Conservation (phyloP, 371 early-diverging fungal genomes). For the Entomophthora muscae region DNA sequence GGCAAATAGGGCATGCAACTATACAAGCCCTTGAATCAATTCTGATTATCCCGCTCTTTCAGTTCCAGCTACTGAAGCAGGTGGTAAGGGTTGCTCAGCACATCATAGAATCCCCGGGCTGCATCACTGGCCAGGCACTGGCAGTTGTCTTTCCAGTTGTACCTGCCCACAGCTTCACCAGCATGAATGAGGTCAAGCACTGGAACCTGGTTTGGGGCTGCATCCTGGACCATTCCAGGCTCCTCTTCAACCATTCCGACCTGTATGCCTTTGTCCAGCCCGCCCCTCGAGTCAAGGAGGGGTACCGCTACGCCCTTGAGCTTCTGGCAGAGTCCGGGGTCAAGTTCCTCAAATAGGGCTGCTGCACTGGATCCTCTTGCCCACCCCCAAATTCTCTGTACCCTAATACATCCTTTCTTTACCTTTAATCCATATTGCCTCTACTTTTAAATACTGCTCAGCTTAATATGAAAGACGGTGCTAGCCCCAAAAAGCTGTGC, state of each 20-base stretch:
- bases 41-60: neutral
- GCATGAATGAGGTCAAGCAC: neutral
- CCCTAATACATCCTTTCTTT: too few species aligned
- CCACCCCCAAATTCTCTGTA: too few species aligned
- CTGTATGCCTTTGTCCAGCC: neutral
- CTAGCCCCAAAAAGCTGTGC: too few species aligned
- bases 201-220: slow-evolving; percentile 9
- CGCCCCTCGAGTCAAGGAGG: neutral
- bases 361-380: too few species aligned
- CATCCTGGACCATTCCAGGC: neutral
- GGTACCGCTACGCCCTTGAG: neutral
- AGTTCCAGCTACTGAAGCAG: slow-evolving; percentile 2
- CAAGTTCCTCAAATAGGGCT: neutral
- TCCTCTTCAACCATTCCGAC: neutral
- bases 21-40: neutral
- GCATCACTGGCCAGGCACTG: neutral
- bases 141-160: slow-evolving; percentile 7
- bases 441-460: too few species aligned
- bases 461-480: too few species aligned
- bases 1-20: too few species aligned
- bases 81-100: neutral
- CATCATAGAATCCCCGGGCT: neutral
- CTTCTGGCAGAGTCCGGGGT: neutral
- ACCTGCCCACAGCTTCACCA: neutral
- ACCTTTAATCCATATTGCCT: too few species aligned